Evolutionary conservation across 1,284 basidiomycete genomes (phyloP).

Genomic region (Entoloma clypeatum): DNA sequence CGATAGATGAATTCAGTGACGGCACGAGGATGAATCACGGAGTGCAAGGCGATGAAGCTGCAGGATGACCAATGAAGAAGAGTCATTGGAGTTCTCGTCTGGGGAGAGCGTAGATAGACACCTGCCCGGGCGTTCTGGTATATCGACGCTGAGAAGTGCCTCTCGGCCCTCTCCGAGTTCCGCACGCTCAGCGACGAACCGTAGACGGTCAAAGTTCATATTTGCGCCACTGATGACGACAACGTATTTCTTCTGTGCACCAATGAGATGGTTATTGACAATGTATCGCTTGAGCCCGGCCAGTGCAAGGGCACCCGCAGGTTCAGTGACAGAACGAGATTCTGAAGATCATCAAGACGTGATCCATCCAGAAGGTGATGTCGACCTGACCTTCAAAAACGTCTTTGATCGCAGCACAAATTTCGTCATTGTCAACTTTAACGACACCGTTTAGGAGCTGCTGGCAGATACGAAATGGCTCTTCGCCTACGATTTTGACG

Average conservation of each 20-base stretch:
- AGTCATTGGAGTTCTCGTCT: constrained; percentile 1
- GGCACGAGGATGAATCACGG: constrained; percentile 83
- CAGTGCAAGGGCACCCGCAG: constrained; percentile 91
- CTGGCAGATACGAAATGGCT: constrained; percentile 91
- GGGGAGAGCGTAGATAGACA: constrained; percentile 33
- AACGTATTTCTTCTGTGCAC: constrained; percentile 85
- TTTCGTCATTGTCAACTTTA: constrained; percentile 90
- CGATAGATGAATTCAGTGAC: constrained; percentile 99
- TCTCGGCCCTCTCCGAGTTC: constrained; percentile 96
- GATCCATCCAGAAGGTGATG: background rate
- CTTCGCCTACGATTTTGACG: constrained; percentile 94
- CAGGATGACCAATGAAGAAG: constrained; percentile 3
- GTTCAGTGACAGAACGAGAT: constrained; percentile 93
- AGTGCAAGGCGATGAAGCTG: constrained; percentile 88
- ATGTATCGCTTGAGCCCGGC: constrained; percentile 94
- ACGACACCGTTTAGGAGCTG: constrained; percentile 84
- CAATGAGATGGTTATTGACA: constrained; percentile 73
- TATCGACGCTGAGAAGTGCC: constrained; percentile 87
- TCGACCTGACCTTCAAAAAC: constrained; percentile 84
- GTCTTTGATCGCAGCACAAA: constrained; percentile 99
- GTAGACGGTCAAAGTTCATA: constrained; percentile 96
- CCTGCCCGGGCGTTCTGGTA: constrained; percentile 92
- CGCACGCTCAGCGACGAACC: constrained; percentile 97
- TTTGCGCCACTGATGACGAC: constrained; percentile 95
- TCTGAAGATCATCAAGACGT: constrained; percentile 48